A percentile compares a stretch with the other conserved stretches of the same genome.
Conservation (phyloP, 163 green algal genomes). For the Coccomyxa subellipsoidea region DNA sequence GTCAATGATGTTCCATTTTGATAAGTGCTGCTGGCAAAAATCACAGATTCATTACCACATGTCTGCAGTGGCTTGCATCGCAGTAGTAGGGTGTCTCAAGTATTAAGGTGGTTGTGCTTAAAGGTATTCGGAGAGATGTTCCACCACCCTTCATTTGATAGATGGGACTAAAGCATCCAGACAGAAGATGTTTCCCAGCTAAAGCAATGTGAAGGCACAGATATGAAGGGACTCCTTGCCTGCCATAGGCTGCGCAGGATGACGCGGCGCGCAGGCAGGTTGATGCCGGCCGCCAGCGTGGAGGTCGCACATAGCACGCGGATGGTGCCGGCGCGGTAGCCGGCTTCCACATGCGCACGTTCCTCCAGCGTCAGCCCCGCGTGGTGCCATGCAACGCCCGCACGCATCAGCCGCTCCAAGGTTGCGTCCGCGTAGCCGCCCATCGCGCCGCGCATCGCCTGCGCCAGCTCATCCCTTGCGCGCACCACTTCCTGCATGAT, state of each 20-base stretch:
- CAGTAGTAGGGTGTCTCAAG: no score
- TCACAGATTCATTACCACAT: no score
- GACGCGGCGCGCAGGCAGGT: slow-evolving; percentile 75
- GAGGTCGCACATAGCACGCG: slow-evolving; percentile 68
- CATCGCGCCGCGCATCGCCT: slow-evolving; percentile 38
- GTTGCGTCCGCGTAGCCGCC: slow-evolving; percentile 22
- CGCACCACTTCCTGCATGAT: not conserved
- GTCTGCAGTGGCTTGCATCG: no score
- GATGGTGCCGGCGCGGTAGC: slow-evolving; percentile 56
- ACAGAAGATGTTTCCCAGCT: no score
- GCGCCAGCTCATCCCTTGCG: slow-evolving; percentile 11
- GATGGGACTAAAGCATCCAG: no score
- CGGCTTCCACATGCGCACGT: slow-evolving; percentile 57
- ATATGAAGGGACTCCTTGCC: no score
- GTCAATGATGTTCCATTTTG: no score
- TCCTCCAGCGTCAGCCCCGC: slow-evolving; percentile 66
- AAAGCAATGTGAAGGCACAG: no score
- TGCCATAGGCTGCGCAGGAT: slow-evolving; percentile 57
- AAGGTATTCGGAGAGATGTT: no score
- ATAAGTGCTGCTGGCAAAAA: no score
- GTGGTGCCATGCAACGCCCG: slow-evolving; percentile 64
- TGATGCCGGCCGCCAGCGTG: slow-evolving; percentile 81
- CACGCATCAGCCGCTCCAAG: slow-evolving; percentile 18
- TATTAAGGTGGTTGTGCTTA: no score
- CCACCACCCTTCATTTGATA: no score